A percentile compares a stretch with the other conserved stretches of the same genome.
phyloP scores from a whole-genome alignment of 305 asterid genomes.

The Fraxinus floribunda region DNA sequence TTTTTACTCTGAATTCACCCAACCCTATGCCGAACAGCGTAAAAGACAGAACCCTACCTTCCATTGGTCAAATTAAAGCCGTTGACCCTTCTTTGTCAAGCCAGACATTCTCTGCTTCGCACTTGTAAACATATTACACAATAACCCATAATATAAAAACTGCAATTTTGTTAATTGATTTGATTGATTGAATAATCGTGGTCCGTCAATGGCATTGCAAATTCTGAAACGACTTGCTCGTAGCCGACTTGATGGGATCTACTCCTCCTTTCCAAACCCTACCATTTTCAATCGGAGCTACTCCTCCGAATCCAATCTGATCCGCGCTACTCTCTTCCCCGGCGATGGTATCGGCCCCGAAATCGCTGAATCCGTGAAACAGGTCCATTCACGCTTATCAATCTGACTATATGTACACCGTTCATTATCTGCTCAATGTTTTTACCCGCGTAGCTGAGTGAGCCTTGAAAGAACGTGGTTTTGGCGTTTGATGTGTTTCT shows the following conservation, averaged over 20 bases:
- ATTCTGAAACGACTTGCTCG: constrained; percentile 57
- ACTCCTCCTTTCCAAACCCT: constrained; percentile 35
- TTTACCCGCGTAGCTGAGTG: not conserved
- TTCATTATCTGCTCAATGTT: not conserved
- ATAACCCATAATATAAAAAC: no score
- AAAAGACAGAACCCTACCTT: no score
- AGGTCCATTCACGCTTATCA: constrained; percentile 36
- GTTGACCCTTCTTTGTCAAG: not conserved
- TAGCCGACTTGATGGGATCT: constrained; percentile 33
- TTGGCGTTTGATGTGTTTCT: not conserved
- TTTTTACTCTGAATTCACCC: no score
- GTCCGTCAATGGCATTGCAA: constrained; percentile 64
- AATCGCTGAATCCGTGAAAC: constrained; percentile 83
- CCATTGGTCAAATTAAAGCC: no score
- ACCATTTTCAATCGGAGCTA: constrained; percentile 43
- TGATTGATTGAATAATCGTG: constrained; percentile 1
- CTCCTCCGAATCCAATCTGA: constrained; percentile 56
- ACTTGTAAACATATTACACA: not conserved
- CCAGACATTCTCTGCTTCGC: not conserved
- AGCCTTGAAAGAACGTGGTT: not conserved
- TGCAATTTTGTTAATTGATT: constrained; percentile 4
- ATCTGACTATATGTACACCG: not conserved
- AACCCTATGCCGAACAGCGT: no score
- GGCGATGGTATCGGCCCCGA: constrained; percentile 98
- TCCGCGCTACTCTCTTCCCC: constrained; percentile 93